phyloP scores from a whole-genome alignment of 768 basidiomycete genomes.

The Amanita exitialis region DNA sequence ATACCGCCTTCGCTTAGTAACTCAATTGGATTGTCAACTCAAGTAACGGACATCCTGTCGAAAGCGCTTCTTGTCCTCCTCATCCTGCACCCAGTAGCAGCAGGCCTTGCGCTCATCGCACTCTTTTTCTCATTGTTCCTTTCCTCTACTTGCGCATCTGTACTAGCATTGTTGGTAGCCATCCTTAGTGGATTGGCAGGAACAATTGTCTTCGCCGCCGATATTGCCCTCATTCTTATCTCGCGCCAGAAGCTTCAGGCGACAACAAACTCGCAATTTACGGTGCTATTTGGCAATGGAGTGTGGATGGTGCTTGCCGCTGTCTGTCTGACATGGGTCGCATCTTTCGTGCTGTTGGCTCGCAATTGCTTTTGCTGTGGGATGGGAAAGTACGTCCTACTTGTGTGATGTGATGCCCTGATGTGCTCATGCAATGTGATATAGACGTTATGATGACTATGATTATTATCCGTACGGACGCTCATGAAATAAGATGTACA shows the following conservation, averaged over 20 bases:
- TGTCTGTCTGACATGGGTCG: constrained; percentile 46
- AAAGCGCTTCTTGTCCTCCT: constrained; percentile 44
- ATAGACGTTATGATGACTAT: background rate
- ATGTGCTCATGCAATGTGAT: background rate
- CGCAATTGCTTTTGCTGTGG: constrained; percentile 64
- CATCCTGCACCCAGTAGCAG: constrained; percentile 59
- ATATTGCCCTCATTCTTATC: constrained; percentile 50
- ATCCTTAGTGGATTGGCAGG: constrained; percentile 46
- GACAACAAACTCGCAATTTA: constrained; percentile 29
- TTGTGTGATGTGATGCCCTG: background rate
- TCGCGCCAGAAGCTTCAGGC: constrained; percentile 33
- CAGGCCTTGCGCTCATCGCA: constrained; percentile 46
- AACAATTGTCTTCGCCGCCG: constrained; percentile 47
- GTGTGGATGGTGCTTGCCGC: constrained; percentile 65
- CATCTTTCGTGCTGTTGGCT: constrained; percentile 50
- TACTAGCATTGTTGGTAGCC: constrained; percentile 49
- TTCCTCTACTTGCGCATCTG: constrained; percentile 41
- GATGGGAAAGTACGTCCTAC: constrained; percentile 29
- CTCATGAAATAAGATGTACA: too few species aligned
- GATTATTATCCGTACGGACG: background rate
- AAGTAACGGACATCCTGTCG: constrained; percentile 36
- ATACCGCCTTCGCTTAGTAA: constrained; percentile 37
- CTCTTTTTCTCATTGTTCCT: constrained; percentile 49
- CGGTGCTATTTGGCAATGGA: constrained; percentile 50
- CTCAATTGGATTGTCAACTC: constrained; percentile 31